These are phyloP conservation scores for Oryza glumipatula DNA, from an alignment of 176 grass and related monocot genomes.

Conservation along the genomic window DNA sequence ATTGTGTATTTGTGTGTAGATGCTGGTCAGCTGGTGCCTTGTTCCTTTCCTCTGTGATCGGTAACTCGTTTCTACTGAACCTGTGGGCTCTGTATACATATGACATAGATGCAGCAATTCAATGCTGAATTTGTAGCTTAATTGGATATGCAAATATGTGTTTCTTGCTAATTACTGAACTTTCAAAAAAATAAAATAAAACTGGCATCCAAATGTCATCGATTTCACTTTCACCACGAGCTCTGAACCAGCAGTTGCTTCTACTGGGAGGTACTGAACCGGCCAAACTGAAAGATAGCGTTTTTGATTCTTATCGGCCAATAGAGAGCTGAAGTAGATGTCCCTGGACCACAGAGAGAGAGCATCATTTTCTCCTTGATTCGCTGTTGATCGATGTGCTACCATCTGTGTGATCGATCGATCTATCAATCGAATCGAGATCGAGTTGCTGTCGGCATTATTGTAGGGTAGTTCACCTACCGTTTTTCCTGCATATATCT, in stretches of 20 bases:
- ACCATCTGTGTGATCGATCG: not conserved
- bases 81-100: not conserved
- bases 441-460: conserved; percentile 39
- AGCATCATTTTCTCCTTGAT: conserved; percentile 23
- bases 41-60: not conserved
- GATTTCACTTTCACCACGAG: not conserved
- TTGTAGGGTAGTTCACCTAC: conserved; percentile 39
- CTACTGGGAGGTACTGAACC: not conserved
- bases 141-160: not conserved
- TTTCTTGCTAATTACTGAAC: not conserved
- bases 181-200: not conserved
- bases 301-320: not conserved
- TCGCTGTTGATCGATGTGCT: conserved; percentile 13
- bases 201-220: not conserved
- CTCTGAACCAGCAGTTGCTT: conserved; percentile 8
- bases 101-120: not conserved
- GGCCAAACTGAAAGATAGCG: not conserved
- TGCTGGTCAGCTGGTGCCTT: not conserved
- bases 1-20: not conserved
- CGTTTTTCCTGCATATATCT: conserved; percentile 6
- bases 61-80: not conserved
- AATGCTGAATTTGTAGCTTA: not conserved
- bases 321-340: conserved; percentile 8
- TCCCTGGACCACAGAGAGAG: conserved; percentile 18
- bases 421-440: not conserved